Percentiles rank a stretch among this genome's conserved stretches.
These are phyloP conservation scores for Olyra latifolia DNA, from an alignment of 176 grass and related monocot genomes.

Conservation along the genomic window DNA sequence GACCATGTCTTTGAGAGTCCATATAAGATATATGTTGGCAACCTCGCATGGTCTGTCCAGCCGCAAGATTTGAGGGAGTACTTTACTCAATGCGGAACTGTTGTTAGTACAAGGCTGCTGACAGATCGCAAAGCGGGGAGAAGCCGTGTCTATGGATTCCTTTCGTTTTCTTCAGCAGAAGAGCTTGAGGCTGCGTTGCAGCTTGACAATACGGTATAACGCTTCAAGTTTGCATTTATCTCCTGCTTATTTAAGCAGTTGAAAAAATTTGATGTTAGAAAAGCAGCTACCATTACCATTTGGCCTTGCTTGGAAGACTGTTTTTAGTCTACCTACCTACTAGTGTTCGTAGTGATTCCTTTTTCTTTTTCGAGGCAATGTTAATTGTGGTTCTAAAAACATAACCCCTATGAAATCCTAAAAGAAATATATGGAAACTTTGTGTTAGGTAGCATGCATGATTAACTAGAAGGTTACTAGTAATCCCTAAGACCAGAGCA, in stretches of 20 bases:
- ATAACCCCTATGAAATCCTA: neutral
- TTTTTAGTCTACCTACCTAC: neutral
- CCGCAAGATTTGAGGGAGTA: slow-evolving; percentile 60
- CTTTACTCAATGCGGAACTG: slow-evolving; percentile 58
- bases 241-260: neutral
- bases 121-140: slow-evolving; percentile 71
- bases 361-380: neutral
- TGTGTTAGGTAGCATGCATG: neutral
- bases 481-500: neutral
- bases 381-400: neutral
- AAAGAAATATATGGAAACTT: neutral
- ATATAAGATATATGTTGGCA: slow-evolving; percentile 72
- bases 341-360: neutral
- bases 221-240: slow-evolving; percentile 7
- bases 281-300: neutral
- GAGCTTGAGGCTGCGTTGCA: slow-evolving; percentile 53
- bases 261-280: neutral
- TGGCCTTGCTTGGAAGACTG: neutral
- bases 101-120: slow-evolving; percentile 64
- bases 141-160: slow-evolving; percentile 62
- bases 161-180: slow-evolving; percentile 60
- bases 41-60: slow-evolving; percentile 66
- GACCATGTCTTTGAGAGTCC: slow-evolving; percentile 69
- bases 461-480: neutral
- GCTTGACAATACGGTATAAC: slow-evolving; percentile 53